Evolutionary conservation across 139 green algal genomes (phyloP), one percentile per base, ranked within the genome.

Genomic region (Tetratostichococcus sp.): DNA sequence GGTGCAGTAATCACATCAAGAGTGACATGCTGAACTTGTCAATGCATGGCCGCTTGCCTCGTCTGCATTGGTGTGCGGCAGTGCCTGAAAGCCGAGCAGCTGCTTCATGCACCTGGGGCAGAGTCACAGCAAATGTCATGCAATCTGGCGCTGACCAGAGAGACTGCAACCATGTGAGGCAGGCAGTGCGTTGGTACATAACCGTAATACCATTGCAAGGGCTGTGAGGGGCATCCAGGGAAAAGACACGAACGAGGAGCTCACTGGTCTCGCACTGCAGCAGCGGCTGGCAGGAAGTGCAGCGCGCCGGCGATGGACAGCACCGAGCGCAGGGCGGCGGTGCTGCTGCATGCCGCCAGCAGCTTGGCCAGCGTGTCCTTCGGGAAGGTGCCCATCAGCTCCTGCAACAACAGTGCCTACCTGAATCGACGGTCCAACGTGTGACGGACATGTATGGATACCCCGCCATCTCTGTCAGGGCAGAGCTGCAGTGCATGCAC

Each of bases 251-350:
- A n/a, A n/a, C n/a, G n/a, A n/a, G 71, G 32, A 42, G 86, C 71
- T 28, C 80, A 59, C 62, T 39, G 59, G 30, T n/a, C 17, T 28
- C 80, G 78, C 16, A 86, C 71, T 22, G 65, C 65, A 14, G 70
- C 66, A 17, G 80, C 79, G 3, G 77, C 86, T 14, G 71, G 6
- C 22, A 81, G 43, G 73, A 71, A 82, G 28, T 80, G 78, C 58
- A 89, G 43, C 1, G 30, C 19, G 2, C 72, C 69, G 8, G 80
- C 82, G 16, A 91, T 83, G 39, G 65, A 30, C 42, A 84, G 79
- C 23, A 88, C 80, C 19, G n/a, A 35, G 6, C n/a, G 57, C 30
- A 57, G 42, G 16, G 68, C 58, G 2, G 23, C 35, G 42, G 35
- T 25, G 23, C 31, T 65, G 31, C 76, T 65, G 62, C 76, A 79